Evolutionary conservation across 2,329 filamentous ascomycete species (phyloP), one percentile per base, ranked within the genome.

Genomic region (Microdochium bolleyi): DNA sequence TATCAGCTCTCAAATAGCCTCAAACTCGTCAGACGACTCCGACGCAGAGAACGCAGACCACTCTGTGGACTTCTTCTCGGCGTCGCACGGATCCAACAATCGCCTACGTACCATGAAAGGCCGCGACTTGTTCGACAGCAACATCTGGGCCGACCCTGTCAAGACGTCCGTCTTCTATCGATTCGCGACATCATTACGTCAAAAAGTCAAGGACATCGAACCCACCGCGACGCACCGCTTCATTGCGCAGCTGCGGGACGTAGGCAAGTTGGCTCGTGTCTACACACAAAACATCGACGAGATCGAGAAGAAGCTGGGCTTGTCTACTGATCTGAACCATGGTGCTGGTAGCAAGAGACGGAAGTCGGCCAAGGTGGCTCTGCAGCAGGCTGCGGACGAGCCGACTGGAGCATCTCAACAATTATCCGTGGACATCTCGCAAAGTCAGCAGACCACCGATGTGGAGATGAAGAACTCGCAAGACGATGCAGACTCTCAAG

Each of bases 261-360:
- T 80, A 3, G 83, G 84, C 3, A 85, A 86, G 57, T 73, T 89
- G 4, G 83, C 88, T 30, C 74, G 85, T 38, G 87, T 85, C 60
- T 89, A 89, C 60, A 89, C 85, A 0, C 85, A 89, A 59, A 89
- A 89, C 57, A 89, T 89, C 57, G 85, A 89, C 58, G 82, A 83
- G 56, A 80, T 89, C 7, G 86, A 89, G 62, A 82, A 84, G 61
- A 83, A 85, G 53, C 83, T 87, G 46, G 85, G 85, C 3, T 71
- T 89, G 3, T 80, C 77, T 16, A 87, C 83, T 0, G 77, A 83
- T 52, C 72, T 89, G 9, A 69, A 73, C 11, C 73, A 79, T 30
- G 85, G 85, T 0, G 78, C 82, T 1, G 86, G 85, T 1, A 82
- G 76, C 58, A 76, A 79, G 41, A 76, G 78, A 49, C 74, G 76